Evolutionary conservation across 2,329 filamentous ascomycete species (phyloP).

Genomic region (Aaosphaeria pasadenensis): DNA sequence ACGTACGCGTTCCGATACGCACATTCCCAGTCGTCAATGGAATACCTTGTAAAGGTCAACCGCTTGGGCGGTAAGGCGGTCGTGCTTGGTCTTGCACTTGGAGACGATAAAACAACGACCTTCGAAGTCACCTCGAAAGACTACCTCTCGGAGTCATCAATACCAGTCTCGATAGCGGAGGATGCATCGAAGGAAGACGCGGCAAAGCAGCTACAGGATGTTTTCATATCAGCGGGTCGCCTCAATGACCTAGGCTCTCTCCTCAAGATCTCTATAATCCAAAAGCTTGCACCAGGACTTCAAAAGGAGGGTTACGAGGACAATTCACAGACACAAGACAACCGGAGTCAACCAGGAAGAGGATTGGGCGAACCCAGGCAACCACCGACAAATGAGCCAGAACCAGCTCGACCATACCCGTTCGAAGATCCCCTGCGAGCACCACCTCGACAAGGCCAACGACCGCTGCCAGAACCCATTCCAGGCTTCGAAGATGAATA

Average conservation of each 20-base stretch:
- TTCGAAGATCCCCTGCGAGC: slow-evolving; percentile 66
- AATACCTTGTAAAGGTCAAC: slow-evolving; percentile 78
- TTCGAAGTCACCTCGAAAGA: slow-evolving; percentile 75
- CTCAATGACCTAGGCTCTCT: slow-evolving; percentile 66
- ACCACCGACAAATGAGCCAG: slow-evolving; percentile 51
- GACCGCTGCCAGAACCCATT: slow-evolving; percentile 73
- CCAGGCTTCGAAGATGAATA: slow-evolving; percentile 93
- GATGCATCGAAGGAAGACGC: slow-evolving; percentile 45
- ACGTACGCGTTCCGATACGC: slow-evolving; percentile 80
- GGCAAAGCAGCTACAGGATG: slow-evolving; percentile 45
- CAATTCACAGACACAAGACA: slow-evolving; percentile 19
- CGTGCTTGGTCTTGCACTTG: slow-evolving; percentile 73
- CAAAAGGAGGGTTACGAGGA: slow-evolving; percentile 79
- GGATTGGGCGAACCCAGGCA: slow-evolving; percentile 13
- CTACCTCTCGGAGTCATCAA: slow-evolving; percentile 63
- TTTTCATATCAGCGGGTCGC: slow-evolving; percentile 72
- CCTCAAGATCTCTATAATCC: slow-evolving; percentile 76
- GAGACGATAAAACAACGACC: slow-evolving; percentile 75
- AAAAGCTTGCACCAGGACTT: slow-evolving; percentile 75
- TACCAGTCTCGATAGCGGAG: slow-evolving; percentile 52
- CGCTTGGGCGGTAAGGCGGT: slow-evolving; percentile 82
- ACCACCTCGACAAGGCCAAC: slow-evolving; percentile 48
- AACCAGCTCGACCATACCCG: slow-evolving; percentile 65
- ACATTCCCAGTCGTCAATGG: slow-evolving; percentile 80
- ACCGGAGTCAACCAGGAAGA: slow-evolving; percentile 30